These are phyloP conservation scores for Dendrobium nobile DNA, from an alignment of 106 monocot species.

Conservation along the genomic window DNA sequence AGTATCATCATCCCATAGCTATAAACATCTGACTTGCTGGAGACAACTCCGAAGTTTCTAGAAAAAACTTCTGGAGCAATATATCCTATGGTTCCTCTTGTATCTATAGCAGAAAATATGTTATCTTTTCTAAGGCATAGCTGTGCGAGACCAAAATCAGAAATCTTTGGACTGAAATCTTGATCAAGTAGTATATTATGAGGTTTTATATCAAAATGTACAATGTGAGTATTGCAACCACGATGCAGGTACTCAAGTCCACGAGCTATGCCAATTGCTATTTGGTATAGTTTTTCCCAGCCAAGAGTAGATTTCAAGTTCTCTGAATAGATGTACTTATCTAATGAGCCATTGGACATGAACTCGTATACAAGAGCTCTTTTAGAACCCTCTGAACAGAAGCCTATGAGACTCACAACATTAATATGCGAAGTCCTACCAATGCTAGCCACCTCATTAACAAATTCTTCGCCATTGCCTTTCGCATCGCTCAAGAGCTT, in stretches of 20 bases:
- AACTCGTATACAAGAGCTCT: conserved; percentile 18
- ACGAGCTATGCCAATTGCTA: conserved; percentile 13
- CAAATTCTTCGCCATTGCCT: conserved; percentile 7
- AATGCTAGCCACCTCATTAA: conserved; percentile 16
- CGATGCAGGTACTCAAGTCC: conserved; percentile 20
- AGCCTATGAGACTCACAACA: conserved; percentile 12
- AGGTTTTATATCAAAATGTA: conserved; percentile 26
- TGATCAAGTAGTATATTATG: conserved; percentile 14
- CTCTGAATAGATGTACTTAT: conserved; percentile 16
- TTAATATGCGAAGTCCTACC: conserved; percentile 15
- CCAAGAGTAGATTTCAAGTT: conserved; percentile 4
- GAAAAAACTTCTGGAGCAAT: conserved; percentile 16
- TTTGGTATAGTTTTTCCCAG: conserved; percentile 12
- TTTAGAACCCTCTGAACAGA: conserved; percentile 11
- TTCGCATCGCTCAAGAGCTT: conserved; percentile 2
- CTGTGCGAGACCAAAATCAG: conserved; percentile 14
- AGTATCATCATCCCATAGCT: conserved; percentile 18
- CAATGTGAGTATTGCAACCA: conserved; percentile 10
- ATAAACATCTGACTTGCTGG: conserved; percentile 15
- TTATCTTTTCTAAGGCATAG: conserved; percentile 3
- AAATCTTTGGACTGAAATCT: conserved; percentile 14
- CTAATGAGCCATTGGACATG: conserved; percentile 16
- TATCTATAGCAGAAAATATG: neutral
- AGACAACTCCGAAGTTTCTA: conserved; percentile 12
- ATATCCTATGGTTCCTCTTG: conserved; percentile 13